These are phyloP conservation scores for Austroboletus novae-zelandiae DNA, from an alignment of 1,284 basidiomycete species.

Conservation along the genomic window DNA sequence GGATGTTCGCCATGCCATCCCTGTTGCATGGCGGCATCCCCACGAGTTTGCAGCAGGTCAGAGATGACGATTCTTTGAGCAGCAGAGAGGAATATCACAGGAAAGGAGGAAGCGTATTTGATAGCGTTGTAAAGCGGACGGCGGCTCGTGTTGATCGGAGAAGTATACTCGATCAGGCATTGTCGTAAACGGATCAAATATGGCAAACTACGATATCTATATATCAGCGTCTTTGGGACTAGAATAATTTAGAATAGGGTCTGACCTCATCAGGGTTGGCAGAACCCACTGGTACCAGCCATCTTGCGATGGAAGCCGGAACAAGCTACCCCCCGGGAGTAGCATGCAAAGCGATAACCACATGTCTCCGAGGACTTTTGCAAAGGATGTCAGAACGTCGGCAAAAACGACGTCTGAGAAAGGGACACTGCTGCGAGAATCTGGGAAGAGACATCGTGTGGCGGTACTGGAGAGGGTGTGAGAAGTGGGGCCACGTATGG, in stretches of 20 bases:
- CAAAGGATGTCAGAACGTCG: conserved; percentile 94
- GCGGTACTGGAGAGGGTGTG: conserved; percentile 9
- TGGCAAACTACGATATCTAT: conserved; percentile 61
- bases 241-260: neutral
- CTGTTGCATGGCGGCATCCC: conserved; percentile 41
- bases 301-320: conserved; percentile 58
- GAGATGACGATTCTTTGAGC: conserved; percentile 70
- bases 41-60: conserved; percentile 53
- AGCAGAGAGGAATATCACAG: conserved; percentile 94
- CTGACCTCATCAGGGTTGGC: conserved; percentile 84
- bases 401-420: conserved; percentile 95
- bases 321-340: conserved; percentile 71
- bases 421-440: conserved; percentile 60
- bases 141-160: conserved; percentile 61
- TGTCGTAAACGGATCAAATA: conserved; percentile 92
- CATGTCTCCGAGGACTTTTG: conserved; percentile 94
- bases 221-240: conserved; percentile 12
- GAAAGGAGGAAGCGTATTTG: conserved; percentile 97
- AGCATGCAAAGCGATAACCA: conserved; percentile 87
- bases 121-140: conserved; percentile 90
- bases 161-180: conserved; percentile 84
- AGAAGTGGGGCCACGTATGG: conserved; percentile 3
- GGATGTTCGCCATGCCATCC: conserved; percentile 76
- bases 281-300: conserved; percentile 73
- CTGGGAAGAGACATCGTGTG: conserved; percentile 68